These are phyloP conservation scores for Apiospora arundinis DNA, from an alignment of 2,329 filamentous ascomycete genomes.

Conservation along the genomic window DNA sequence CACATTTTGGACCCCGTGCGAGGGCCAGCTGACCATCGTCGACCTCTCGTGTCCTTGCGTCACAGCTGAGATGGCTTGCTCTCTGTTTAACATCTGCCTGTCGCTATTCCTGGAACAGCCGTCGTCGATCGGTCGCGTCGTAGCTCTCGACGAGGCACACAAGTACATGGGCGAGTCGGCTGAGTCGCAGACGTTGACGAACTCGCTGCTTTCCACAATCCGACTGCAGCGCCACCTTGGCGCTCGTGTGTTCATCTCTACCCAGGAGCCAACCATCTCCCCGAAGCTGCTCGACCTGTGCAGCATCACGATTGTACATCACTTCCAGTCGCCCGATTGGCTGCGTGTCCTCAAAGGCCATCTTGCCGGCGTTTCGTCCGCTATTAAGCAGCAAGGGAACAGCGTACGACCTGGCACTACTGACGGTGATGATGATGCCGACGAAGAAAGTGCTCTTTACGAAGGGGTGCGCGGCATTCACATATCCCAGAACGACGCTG, in stretches of 20 bases:
- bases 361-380: slow-evolving; percentile 51
- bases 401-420: neutral
- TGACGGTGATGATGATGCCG: neutral
- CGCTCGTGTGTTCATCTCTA: slow-evolving; percentile 72
- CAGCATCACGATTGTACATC: slow-evolving; percentile 74
- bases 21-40: slow-evolving; percentile 66
- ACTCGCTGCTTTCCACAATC: slow-evolving; percentile 67
- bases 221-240: slow-evolving; percentile 75
- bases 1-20: slow-evolving; percentile 30
- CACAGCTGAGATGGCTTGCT: slow-evolving; percentile 69
- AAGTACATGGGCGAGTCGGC: slow-evolving; percentile 70
- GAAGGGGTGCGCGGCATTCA: slow-evolving; percentile 26
- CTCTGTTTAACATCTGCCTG: slow-evolving; percentile 75
- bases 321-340: slow-evolving; percentile 73
- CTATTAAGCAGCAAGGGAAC: slow-evolving; percentile 22
- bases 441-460: slow-evolving; percentile 32
- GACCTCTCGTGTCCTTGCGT: slow-evolving; percentile 78
- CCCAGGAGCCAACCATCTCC: slow-evolving; percentile 78
- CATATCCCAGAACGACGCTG: slow-evolving; percentile 26
- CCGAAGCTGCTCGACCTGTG: slow-evolving; percentile 73
- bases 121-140: slow-evolving; percentile 57
- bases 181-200: slow-evolving; percentile 64
- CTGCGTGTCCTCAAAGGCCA: slow-evolving; percentile 50
- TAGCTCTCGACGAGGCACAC: slow-evolving; percentile 80
- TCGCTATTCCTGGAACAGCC: slow-evolving; percentile 67